Evolutionary conservation across 371 early-diverging fungal species (phyloP).

Genomic region (Entomophthora muscae): DNA sequence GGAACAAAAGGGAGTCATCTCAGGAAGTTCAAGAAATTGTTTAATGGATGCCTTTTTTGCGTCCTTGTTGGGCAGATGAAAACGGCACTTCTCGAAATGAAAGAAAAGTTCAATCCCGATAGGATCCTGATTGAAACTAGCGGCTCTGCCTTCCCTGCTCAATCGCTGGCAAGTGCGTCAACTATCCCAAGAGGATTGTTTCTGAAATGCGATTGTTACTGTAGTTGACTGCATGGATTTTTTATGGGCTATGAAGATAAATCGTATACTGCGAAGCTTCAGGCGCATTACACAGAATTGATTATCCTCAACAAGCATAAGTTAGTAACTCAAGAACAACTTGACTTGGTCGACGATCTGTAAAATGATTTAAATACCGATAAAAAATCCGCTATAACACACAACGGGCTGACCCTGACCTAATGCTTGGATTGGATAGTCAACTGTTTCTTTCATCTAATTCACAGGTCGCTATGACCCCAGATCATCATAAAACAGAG

Average conservation of each 20-base stretch:
- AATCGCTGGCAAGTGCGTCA: conserved; percentile 92
- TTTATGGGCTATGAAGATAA: conserved; percentile 90
- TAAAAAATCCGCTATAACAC: conserved; percentile 55
- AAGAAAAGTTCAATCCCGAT: conserved; percentile 72
- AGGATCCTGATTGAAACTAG: conserved; percentile 86
- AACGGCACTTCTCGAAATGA: conserved; percentile 70
- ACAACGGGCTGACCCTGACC: conserved; percentile 42
- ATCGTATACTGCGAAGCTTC: conserved; percentile 80
- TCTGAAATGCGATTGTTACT: conserved; percentile 78
- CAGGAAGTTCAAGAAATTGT: conserved; percentile 84
- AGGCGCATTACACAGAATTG: conserved; percentile 88
- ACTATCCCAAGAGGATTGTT: conserved; percentile 51
- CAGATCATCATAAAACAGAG: conserved; percentile 40
- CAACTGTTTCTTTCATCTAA: conserved; percentile 46
- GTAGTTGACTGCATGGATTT: conserved; percentile 89
- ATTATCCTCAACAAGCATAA: conserved; percentile 87
- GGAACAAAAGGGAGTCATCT: conserved; percentile 39
- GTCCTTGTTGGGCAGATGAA: conserved; percentile 94
- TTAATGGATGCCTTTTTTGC: conserved; percentile 92
- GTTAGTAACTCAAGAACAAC: conserved; percentile 53
- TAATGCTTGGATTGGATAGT: conserved; percentile 84
- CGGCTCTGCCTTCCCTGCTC: conserved; percentile 87
- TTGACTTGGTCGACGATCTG: conserved; percentile 76
- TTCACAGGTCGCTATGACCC: conserved; percentile 15
- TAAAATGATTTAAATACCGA: conserved; percentile 85